These are phyloP conservation scores for bread wheat (Triticum aestivum) DNA, from an alignment of 176 grass and related monocot species.

Conservation along the genomic window IWGSC_CS_RefSeq_v2.1 NC_057814.1:86461573-86462072, in stretches of 20 bases:
- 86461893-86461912: not conserved
- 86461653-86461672: constrained; percentile 86
- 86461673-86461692: constrained; percentile 51
- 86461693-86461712: constrained; percentile 45
- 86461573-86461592: constrained; percentile 42
- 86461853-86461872: not conserved
- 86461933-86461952: not conserved
- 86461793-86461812: too few relatives aligned
- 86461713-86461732: not conserved
- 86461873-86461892: not conserved
- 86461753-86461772: not conserved
- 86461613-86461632: constrained; percentile 40
- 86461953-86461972: not conserved
- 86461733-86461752: not conserved
- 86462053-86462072: not conserved
- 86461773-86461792: too few relatives aligned
- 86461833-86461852: not conserved
- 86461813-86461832: not conserved
- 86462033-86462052: not conserved
- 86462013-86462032: not conserved
- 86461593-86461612: constrained; percentile 49
- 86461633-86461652: constrained; percentile 65
- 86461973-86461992: not conserved
- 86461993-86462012: not conserved
- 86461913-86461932: not conserved